Evolutionary conservation across 495 filamentous ascomycete genomes (phyloP).

Genomic region (Penicillium antarcticum): DNA sequence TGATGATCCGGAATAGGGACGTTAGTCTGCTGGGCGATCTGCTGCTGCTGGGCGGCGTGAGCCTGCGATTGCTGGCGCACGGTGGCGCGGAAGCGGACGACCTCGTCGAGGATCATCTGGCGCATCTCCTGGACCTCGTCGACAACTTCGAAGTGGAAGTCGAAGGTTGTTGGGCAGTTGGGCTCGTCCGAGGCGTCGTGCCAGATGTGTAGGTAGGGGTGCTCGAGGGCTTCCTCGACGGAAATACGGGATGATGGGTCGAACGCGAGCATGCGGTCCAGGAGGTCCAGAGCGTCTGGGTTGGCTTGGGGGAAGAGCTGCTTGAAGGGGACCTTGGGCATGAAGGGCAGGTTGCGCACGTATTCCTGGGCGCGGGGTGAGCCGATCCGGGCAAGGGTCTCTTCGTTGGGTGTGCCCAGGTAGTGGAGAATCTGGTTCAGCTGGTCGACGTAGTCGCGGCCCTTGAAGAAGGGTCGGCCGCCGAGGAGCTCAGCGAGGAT

Average conservation of each 20-base stretch:
- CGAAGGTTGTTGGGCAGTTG: slow-evolving; percentile 85
- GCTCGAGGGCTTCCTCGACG: slow-evolving; percentile 90
- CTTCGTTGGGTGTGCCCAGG: slow-evolving; percentile 92
- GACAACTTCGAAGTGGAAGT: slow-evolving; percentile 96
- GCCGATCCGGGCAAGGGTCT: slow-evolving; percentile 90
- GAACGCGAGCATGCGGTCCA: slow-evolving; percentile 96
- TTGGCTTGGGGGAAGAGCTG: slow-evolving; percentile 91
- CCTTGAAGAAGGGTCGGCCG: slow-evolving; percentile 97
- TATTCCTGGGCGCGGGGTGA: slow-evolving; percentile 97
- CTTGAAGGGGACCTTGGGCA: slow-evolving; percentile 88
- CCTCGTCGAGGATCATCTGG: slow-evolving; percentile 94
- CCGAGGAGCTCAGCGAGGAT: slow-evolving; percentile 96
- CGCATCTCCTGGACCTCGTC: slow-evolving; percentile 93
- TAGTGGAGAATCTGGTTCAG: slow-evolving; percentile 99
- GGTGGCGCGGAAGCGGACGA: slow-evolving; percentile 69
- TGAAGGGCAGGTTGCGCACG: slow-evolving; percentile 94
- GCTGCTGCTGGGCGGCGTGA: slow-evolving; percentile 40
- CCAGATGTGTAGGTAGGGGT: slow-evolving; percentile 96
- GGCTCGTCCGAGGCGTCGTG: slow-evolving; percentile 97
- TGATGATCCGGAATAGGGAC: slow-evolving; percentile 73
- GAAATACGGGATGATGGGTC: slow-evolving; percentile 88
- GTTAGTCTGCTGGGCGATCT: slow-evolving; percentile 43
- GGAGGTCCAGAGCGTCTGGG: slow-evolving; percentile 89
- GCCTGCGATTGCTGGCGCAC: slow-evolving; percentile 67
- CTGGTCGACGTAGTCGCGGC: slow-evolving; percentile 97